These are phyloP conservation scores for Phylloboletellus chloephorus DNA, from an alignment of 1,284 basidiomycete genomes.

Conservation along the genomic window DNA sequence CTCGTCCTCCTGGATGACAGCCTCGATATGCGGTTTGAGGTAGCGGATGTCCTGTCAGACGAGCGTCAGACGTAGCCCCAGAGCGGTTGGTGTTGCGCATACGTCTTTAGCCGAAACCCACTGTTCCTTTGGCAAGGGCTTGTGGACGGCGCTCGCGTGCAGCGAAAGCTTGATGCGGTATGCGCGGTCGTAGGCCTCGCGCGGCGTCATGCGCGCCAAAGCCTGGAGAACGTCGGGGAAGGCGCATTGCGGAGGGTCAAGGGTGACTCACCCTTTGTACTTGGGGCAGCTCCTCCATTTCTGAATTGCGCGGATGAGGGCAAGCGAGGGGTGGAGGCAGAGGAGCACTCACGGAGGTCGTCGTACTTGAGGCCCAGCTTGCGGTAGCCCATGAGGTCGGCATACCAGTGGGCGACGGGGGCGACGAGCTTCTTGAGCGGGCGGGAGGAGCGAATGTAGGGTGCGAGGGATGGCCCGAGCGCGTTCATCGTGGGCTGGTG, in stretches of 20 bases:
- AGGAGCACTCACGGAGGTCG: conserved; percentile 70
- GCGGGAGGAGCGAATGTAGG: conserved; percentile 67
- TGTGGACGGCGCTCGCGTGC: conserved; percentile 75
- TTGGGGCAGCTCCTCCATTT: conserved; percentile 81
- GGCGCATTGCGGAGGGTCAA: background rate
- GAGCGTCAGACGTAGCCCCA: conserved; percentile 3
- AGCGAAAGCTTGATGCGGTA: conserved; percentile 83
- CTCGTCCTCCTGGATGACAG: conserved; percentile 70
- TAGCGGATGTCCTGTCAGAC: conserved; percentile 80
- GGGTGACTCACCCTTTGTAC: conserved; percentile 73
- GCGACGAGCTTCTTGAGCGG: conserved; percentile 63
- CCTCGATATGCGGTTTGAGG: conserved; percentile 75
- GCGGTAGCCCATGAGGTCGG: conserved; percentile 79
- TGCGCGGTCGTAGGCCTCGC: conserved; percentile 85
- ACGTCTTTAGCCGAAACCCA: conserved; percentile 83
- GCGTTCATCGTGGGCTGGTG: conserved; percentile 59
- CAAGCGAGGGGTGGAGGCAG: conserved; percentile 8
- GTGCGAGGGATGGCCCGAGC: conserved; percentile 75
- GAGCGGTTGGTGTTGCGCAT: conserved; percentile 1
- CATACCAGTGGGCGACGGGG: conserved; percentile 85
- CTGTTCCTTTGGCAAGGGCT: conserved; percentile 78
- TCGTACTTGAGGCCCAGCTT: conserved; percentile 91
- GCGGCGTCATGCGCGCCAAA: conserved; percentile 72
- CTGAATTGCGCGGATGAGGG: conserved; percentile 35
- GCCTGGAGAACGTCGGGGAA: conserved; percentile 50